These are phyloP conservation scores for Petunia axillaris DNA, from an alignment of 257 asterid genomes.

Conservation along the genomic window DNA sequence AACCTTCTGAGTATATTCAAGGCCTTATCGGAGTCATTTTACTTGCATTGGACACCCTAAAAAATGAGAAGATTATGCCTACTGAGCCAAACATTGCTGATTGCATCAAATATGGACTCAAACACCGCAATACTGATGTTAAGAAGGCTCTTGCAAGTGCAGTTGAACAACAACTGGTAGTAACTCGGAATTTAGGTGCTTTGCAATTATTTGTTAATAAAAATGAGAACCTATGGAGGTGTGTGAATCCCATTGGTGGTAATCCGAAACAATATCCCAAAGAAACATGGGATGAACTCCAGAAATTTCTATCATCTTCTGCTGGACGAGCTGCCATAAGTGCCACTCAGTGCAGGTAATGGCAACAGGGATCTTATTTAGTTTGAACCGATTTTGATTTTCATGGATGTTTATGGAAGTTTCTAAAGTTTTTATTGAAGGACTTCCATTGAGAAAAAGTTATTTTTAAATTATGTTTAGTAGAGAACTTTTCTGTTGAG, in stretches of 20 bases:
- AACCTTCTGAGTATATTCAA: slow-evolving; percentile 73
- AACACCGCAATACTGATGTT: slow-evolving; percentile 75
- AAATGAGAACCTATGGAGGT: slow-evolving; percentile 82
- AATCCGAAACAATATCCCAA: slow-evolving; percentile 53
- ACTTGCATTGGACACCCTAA: slow-evolving; percentile 82
- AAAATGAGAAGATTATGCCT: slow-evolving; percentile 81
- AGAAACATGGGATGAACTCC: slow-evolving; percentile 76
- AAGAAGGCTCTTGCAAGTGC: slow-evolving; percentile 84
- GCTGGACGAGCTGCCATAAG: slow-evolving; percentile 72
- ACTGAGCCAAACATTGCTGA: slow-evolving; percentile 76
- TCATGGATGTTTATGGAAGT: background rate
- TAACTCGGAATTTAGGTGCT: slow-evolving; percentile 59
- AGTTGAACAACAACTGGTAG: slow-evolving; percentile 81
- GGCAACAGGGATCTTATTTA: background rate
- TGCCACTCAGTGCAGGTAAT: slow-evolving; percentile 77
- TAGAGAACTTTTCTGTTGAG: background rate
- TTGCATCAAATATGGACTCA: slow-evolving; percentile 72
- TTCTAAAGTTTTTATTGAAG: background rate
- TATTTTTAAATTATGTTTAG: background rate
- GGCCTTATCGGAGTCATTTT: slow-evolving; percentile 77
- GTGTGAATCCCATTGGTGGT: slow-evolving; percentile 70
- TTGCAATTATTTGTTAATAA: slow-evolving; percentile 70
- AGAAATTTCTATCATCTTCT: slow-evolving; percentile 71
- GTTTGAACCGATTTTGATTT: background rate
- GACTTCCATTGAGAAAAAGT: background rate